These are phyloP conservation scores for Linum tenue DNA, from an alignment of 345 rosid genomes.

Conservation along the genomic window DNA sequence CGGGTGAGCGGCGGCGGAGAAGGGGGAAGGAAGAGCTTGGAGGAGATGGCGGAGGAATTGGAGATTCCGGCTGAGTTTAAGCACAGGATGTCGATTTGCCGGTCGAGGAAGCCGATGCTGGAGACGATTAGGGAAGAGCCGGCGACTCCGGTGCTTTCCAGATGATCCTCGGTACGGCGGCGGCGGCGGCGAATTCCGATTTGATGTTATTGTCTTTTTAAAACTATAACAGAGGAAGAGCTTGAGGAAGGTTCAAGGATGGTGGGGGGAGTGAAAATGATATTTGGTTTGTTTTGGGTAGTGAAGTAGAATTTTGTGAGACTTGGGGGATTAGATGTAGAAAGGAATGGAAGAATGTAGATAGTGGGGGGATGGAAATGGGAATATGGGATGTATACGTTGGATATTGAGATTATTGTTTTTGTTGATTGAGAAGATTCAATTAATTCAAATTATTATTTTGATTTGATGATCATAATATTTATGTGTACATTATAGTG, in stretches of 20 bases:
- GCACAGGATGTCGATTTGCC: slow-evolving; percentile 49
- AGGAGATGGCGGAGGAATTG: slow-evolving; percentile 54
- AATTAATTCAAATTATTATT: no score
- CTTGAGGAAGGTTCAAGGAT: no score
- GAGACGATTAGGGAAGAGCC: slow-evolving; percentile 70
- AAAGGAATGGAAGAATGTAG: neutral
- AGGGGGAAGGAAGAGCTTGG: slow-evolving; percentile 38
- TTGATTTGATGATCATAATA: no score
- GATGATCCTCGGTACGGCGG: neutral
- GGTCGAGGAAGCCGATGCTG: slow-evolving; percentile 73
- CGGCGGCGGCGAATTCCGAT: no score
- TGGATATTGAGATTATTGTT: neutral
- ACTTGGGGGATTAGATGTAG: neutral
- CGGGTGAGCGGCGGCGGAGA: neutral
- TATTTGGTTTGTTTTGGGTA: neutral
- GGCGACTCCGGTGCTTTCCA: neutral
- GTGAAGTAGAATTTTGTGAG: no score
- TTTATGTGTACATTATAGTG: no score
- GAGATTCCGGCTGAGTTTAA: slow-evolving; percentile 40
- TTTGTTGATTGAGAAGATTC: neutral
- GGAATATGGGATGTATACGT: no score
- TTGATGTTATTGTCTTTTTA: no score
- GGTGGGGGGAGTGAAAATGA: no score
- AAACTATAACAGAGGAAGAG: no score
- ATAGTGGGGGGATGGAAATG: neutral